Evolutionary conservation across 2,329 filamentous ascomycete genomes (phyloP).

Genomic region (Chrysosporium keratinophilum): DNA sequence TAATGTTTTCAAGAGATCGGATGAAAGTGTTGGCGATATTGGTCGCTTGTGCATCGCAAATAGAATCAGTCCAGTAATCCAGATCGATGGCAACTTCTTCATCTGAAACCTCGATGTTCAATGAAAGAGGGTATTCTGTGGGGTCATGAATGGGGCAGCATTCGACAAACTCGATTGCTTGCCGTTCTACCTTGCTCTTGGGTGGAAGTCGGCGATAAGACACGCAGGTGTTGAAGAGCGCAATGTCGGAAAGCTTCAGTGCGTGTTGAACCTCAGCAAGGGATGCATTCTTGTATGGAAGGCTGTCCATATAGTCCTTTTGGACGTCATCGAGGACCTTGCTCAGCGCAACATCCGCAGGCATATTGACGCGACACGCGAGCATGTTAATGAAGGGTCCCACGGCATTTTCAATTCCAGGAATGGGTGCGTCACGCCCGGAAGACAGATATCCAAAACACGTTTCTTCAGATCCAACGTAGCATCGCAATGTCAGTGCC

Average conservation of each 20-base stretch:
- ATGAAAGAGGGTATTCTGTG: constrained; percentile 39
- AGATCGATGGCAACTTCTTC: constrained; percentile 29
- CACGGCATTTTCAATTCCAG: constrained; percentile 17
- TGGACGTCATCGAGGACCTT: constrained; percentile 36
- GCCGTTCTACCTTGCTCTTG: constrained; percentile 17
- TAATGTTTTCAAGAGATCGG: constrained; percentile 30
- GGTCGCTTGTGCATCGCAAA: constrained; percentile 32
- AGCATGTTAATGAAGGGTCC: constrained; percentile 22
- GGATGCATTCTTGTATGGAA: constrained; percentile 37
- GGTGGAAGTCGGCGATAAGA: constrained; percentile 38
- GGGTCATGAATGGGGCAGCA: constrained; percentile 37
- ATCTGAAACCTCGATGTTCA: constrained; percentile 42
- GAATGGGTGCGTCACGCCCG: constrained; percentile 18
- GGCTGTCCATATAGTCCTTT: constrained; percentile 38
- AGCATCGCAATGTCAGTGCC: constrained; percentile 51
- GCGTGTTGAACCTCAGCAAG: constrained; percentile 41
- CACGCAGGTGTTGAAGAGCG: constrained; percentile 41
- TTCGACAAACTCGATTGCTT: constrained; percentile 32
- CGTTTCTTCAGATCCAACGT: constrained; percentile 57
- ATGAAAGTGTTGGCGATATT: constrained; percentile 33
- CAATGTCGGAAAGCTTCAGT: constrained; percentile 29
- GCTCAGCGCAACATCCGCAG: constrained; percentile 25
- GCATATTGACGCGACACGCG: constrained; percentile 15
- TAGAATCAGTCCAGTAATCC: constrained; percentile 34
- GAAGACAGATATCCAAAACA: constrained; percentile 21